Percentiles rank a stretch among this genome's conserved stretches.
Evolutionary conservation across 768 basidiomycete genomes (phyloP).

Genomic region (Podaxis carcinomalis): DNA sequence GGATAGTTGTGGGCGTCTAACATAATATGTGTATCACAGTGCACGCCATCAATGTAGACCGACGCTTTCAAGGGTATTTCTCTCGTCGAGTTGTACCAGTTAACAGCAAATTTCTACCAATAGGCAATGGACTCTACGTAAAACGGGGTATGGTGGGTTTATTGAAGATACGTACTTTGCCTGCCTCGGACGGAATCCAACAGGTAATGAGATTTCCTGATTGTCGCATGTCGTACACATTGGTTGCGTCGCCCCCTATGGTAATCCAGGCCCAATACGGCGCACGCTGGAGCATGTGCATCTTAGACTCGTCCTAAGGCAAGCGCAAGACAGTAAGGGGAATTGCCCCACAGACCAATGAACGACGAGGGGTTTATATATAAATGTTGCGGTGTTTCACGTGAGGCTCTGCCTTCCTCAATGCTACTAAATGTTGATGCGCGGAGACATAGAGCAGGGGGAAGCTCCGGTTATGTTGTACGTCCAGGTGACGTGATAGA

Average conservation of each 20-base stretch:
- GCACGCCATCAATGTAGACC: conserved; percentile 21
- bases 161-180: conserved; percentile 15
- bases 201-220: conserved; percentile 16
- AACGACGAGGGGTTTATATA: background rate
- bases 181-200: conserved; percentile 20
- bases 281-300: conserved; percentile 12
- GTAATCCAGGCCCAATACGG: conserved; percentile 16
- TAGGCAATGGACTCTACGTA: background rate
- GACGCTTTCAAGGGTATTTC: conserved; percentile 18
- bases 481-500: background rate
- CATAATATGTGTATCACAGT: conserved; percentile 24
- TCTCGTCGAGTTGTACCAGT: conserved; percentile 22
- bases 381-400: background rate
- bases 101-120: conserved; percentile 22
- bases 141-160: background rate
- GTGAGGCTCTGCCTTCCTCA: background rate
- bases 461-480: background rate
- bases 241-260: conserved; percentile 11
- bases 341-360: background rate
- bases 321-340: background rate
- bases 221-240: conserved; percentile 9
- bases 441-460: background rate
- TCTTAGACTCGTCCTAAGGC: background rate
- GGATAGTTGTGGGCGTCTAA: conserved; percentile 20
- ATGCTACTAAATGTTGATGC: background rate